A percentile compares a stretch with the other conserved stretches of the same genome.
phyloP scores from a whole-genome alignment of 164 flowering plant genomes.

The Vitis labrusca region DNA sequence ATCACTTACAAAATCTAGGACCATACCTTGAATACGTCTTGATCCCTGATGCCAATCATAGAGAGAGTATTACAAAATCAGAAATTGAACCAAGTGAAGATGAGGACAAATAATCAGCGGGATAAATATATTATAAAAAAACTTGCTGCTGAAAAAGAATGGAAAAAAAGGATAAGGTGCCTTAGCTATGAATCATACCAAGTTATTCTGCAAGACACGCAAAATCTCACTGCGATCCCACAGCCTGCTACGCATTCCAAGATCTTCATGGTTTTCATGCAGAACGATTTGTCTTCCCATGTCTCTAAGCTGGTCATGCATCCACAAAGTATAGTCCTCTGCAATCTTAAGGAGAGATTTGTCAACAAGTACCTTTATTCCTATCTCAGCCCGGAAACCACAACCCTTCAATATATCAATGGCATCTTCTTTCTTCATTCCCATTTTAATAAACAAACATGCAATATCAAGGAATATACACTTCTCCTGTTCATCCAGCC shows the following conservation, averaged over 20 bases:
- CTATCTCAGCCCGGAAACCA: constrained; percentile 30
- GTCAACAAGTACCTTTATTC: constrained; percentile 22
- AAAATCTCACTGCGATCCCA: constrained; percentile 37
- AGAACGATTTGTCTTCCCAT: constrained; percentile 54
- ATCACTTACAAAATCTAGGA: constrained; percentile 23
- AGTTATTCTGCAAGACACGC: constrained; percentile 21
- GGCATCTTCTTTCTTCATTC: constrained; percentile 31
- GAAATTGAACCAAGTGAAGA: neutral
- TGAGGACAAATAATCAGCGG: too few species aligned
- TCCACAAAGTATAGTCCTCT: constrained; percentile 26
- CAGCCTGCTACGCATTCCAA: constrained; percentile 46
- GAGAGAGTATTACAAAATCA: neutral
- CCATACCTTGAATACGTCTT: constrained; percentile 28
- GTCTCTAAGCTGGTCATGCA: constrained; percentile 53
- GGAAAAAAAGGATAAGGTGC: too few species aligned
- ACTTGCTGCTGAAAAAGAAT: neutral
- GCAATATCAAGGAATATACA: constrained; percentile 51
- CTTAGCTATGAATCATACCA: constrained; percentile 16
- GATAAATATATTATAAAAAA: too few species aligned
- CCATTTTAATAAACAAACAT: constrained; percentile 35
- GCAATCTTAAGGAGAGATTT: constrained; percentile 38
- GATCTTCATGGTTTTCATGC: constrained; percentile 21
- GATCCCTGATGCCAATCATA: constrained; percentile 29
- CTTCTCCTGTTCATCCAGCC: constrained; percentile 35
- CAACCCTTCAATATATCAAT: constrained; percentile 38